Percentiles rank a stretch among this genome's conserved stretches.
phyloP scores from a whole-genome alignment of 75 land plant species.

The Pinus albicaulis region DNA sequence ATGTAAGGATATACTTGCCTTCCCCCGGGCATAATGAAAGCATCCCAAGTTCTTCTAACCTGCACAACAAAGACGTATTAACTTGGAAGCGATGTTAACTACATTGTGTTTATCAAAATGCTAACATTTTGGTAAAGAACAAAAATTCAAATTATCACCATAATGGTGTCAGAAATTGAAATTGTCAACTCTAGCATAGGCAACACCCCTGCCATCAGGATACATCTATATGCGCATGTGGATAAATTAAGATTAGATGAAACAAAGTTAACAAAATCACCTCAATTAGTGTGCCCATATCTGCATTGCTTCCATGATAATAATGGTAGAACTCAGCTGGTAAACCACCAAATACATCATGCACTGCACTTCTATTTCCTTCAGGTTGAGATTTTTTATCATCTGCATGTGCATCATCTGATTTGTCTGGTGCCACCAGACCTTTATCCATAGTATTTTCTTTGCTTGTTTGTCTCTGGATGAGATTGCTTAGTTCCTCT shows the following conservation, averaged over 20 bases:
- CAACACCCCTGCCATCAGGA: background rate
- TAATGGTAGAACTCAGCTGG: constrained; percentile 92
- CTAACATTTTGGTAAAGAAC: background rate
- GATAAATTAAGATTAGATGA: background rate
- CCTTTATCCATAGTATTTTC: background rate
- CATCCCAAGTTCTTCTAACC: constrained; percentile 95
- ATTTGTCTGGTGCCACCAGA: constrained; percentile 1
- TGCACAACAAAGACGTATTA: constrained; percentile 24
- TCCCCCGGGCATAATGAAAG: constrained; percentile 85
- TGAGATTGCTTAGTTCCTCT: constrained; percentile 7
- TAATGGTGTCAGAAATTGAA: background rate
- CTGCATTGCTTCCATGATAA: constrained; percentile 86
- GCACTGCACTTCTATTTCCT: constrained; percentile 14
- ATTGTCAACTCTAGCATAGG: background rate
- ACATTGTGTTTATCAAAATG: background rate
- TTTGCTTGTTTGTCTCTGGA: constrained; percentile 2
- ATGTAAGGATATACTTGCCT: constrained; percentile 40
- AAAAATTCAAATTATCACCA: background rate
- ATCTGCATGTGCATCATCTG: background rate
- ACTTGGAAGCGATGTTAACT: background rate
- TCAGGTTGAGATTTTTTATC: constrained; percentile 13
- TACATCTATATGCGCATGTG: background rate
- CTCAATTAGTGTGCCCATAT: constrained; percentile 96
- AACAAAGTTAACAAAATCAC: constrained; percentile 22
- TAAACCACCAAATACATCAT: constrained; percentile 38